These are phyloP conservation scores for Botrytis medusae DNA, from an alignment of 2,329 filamentous ascomycete genomes.

Conservation along the genomic window DNA sequence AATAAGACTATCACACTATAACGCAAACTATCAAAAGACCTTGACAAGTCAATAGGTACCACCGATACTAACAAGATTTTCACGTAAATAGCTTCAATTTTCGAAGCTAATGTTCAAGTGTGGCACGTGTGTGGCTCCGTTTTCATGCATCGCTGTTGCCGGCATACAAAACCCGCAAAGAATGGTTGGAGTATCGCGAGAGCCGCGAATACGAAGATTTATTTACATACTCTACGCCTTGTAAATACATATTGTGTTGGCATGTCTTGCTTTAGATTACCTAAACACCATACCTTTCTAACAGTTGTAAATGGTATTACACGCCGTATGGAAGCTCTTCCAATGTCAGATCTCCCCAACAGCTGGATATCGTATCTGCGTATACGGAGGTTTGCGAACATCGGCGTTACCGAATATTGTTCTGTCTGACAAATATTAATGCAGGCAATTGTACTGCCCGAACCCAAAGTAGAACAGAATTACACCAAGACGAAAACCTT, in stretches of 20 bases:
- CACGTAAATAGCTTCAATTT: neutral
- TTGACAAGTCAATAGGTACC: neutral
- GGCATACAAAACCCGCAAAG: neutral
- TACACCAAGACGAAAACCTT: neutral
- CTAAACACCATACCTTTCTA: neutral
- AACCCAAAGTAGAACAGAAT: neutral
- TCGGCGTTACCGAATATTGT: neutral
- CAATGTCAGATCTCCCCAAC: neutral
- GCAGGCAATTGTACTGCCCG: neutral
- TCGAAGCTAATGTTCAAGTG: neutral
- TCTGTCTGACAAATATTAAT: neutral
- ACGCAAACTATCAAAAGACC: neutral
- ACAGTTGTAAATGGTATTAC: neutral
- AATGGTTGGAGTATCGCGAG: conserved; percentile 6
- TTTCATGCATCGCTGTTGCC: neutral
- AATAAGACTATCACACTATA: neutral
- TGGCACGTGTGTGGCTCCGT: neutral
- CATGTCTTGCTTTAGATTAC: neutral
- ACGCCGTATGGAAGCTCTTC: neutral
- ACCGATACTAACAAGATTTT: neutral
- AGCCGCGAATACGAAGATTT: neutral
- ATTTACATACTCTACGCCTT: neutral
- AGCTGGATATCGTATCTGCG: neutral
- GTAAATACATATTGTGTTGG: neutral
- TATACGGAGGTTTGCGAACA: neutral